These are phyloP conservation scores for Neolentinus lepideus DNA, from an alignment of 1,284 basidiomycete genomes.

Conservation along the genomic window DNA sequence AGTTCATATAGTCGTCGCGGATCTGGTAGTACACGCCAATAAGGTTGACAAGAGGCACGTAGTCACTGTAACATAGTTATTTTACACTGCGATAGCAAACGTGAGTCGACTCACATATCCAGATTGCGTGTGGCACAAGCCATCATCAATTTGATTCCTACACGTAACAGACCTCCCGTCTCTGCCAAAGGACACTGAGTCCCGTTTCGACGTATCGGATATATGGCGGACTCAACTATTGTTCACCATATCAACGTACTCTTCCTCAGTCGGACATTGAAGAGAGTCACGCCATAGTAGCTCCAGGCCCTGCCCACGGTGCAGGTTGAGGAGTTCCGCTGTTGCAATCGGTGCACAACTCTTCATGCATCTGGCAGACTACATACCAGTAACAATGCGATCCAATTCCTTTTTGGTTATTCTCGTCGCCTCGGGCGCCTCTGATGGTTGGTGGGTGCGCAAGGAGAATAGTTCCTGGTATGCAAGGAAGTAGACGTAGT, in stretches of 20 bases:
- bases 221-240: slow-evolving; percentile 59
- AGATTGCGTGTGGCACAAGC: slow-evolving; percentile 63
- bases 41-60: slow-evolving; percentile 88
- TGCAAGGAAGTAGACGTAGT: slow-evolving; percentile 93
- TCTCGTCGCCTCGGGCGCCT: too few species aligned
- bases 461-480: slow-evolving; percentile 73
- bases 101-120: slow-evolving; percentile 43
- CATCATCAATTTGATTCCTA: slow-evolving; percentile 97
- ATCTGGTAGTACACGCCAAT: slow-evolving; percentile 96
- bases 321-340: slow-evolving; percentile 87
- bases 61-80: slow-evolving; percentile 50
- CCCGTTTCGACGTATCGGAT: too few species aligned
- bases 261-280: slow-evolving; percentile 89
- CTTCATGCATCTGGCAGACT: not conserved
- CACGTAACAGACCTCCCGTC: slow-evolving; percentile 90
- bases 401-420: slow-evolving; percentile 39
- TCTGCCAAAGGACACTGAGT: slow-evolving; percentile 45
- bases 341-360: not conserved
- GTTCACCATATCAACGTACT: slow-evolving; percentile 95
- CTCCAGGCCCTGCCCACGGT: slow-evolving; percentile 94
- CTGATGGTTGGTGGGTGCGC: slow-evolving; percentile 13
- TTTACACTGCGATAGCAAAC: not conserved
- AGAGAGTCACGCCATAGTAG: slow-evolving; percentile 92
- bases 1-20: slow-evolving; percentile 95
- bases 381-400: slow-evolving; percentile 57